Evolutionary conservation across 768 basidiomycete species (phyloP).

Genomic region (Mrakia frigida): DNA sequence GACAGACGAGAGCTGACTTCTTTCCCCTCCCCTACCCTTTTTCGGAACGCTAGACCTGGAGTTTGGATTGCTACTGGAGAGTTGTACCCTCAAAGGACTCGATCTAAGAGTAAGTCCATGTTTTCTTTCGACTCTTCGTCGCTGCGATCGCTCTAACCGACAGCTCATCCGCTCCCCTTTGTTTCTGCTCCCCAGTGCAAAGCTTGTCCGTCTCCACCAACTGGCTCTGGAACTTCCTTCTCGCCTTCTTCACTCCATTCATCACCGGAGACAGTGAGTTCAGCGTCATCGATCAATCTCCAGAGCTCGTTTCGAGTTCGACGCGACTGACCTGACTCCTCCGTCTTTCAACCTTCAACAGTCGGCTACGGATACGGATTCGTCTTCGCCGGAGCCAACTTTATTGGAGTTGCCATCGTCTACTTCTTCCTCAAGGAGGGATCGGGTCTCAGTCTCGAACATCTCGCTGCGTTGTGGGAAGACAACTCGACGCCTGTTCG

Average conservation of each 20-base stretch:
- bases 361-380: constrained; percentile 64
- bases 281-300: too few relatives aligned
- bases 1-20: background rate
- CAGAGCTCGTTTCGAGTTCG: background rate
- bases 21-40: constrained; percentile 48
- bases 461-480: constrained; percentile 52
- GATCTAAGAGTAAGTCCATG: constrained; percentile 25
- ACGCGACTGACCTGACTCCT: background rate
- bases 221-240: constrained; percentile 48
- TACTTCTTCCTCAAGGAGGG: constrained; percentile 73
- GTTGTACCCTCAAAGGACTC: constrained; percentile 66
- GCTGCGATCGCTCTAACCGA: background rate
- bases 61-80: constrained; percentile 74
- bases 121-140: background rate
- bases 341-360: background rate
- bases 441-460: constrained; percentile 61
- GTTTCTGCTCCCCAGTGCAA: background rate
- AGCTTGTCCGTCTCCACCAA: background rate
- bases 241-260: constrained; percentile 76
- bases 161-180: background rate
- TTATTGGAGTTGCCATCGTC: constrained; percentile 55
- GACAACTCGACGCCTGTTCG: constrained; percentile 38
- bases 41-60: constrained; percentile 50
- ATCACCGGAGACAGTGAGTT: constrained; percentile 48
- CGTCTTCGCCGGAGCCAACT: constrained; percentile 58